Percentiles rank a stretch among this genome's conserved stretches.
Conservation (phyloP, 768 basidiomycete species). For the Tulasnella calospora region DNA sequence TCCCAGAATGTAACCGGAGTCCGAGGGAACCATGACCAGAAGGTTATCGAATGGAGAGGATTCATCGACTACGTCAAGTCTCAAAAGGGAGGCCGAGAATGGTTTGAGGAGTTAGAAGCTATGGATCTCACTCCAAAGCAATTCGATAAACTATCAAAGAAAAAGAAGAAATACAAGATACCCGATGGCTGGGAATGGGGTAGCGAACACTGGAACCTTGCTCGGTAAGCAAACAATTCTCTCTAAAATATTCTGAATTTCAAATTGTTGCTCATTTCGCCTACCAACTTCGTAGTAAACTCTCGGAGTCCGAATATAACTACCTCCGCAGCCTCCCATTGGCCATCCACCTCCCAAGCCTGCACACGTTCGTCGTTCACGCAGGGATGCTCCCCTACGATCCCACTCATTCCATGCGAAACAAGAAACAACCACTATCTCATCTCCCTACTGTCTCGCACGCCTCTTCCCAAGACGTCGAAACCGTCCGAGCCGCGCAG, state of each 20-base stretch:
- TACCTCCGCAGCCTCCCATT: constrained; percentile 76
- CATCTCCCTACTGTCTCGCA: constrained; percentile 44
- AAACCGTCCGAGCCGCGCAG: constrained; percentile 51
- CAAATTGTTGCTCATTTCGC: constrained; percentile 18
- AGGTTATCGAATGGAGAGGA: constrained; percentile 78
- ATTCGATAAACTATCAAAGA: constrained; percentile 34
- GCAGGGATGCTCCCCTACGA: constrained; percentile 76
- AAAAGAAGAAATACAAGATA: constrained; percentile 41
- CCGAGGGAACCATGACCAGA: constrained; percentile 92
- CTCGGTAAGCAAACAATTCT: constrained; percentile 38
- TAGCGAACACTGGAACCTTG: constrained; percentile 71
- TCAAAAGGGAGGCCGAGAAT: constrained; percentile 47
- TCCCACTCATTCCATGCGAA: constrained; percentile 48
- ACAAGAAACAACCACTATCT: constrained; percentile 66
- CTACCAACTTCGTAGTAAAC: constrained; percentile 37
- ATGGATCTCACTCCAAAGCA: constrained; percentile 36
- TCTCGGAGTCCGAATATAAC: constrained; percentile 57
- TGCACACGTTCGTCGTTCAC: constrained; percentile 75
- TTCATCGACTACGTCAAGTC: constrained; percentile 77
- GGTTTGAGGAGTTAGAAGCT: constrained; percentile 45
- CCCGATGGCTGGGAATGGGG: constrained; percentile 71
- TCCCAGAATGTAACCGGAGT: constrained; percentile 66
- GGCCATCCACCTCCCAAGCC: constrained; percentile 63
- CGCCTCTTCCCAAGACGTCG: constrained; percentile 15
- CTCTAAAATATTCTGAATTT: neutral